Conservation (phyloP, 2,329 filamentous ascomycete species). For the Aspergillus sp. region DNA sequence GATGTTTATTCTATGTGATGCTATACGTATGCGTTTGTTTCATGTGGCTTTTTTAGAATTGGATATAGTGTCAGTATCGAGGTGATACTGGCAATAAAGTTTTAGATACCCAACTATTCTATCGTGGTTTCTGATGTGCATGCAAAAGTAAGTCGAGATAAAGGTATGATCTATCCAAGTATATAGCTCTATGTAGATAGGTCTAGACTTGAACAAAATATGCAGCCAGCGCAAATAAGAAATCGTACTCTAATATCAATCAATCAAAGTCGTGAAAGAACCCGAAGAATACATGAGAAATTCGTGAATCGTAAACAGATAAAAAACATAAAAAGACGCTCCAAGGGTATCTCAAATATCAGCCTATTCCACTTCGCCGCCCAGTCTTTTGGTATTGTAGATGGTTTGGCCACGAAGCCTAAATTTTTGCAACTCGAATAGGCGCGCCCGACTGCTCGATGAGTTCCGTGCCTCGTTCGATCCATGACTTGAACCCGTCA, state of each 20-base stretch:
- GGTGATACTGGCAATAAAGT: constrained; percentile 10
- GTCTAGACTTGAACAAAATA: background rate
- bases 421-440: constrained; percentile 29
- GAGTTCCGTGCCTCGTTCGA: constrained; percentile 39
- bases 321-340: constrained; percentile 19
- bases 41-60: background rate
- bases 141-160: background rate
- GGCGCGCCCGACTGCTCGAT: constrained; percentile 43
- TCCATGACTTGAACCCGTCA: constrained; percentile 43
- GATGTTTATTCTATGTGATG: background rate
- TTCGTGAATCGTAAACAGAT: constrained; percentile 14
- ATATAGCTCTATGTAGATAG: background rate
- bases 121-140: background rate
- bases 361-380: constrained; percentile 27
- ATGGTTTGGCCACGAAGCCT: background rate
- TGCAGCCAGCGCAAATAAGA: constrained; percentile 15
- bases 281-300: constrained; percentile 2
- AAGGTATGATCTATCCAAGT: background rate
- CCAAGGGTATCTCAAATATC: constrained; percentile 37
- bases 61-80: background rate
- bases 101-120: constrained; percentile 18
- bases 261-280: background rate
- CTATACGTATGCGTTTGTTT: background rate
- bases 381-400: constrained; percentile 1
- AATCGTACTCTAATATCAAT: constrained; percentile 18